Evolutionary conservation across 306 rosid species (phyloP).

Genomic region (Rubus idaeus): DNA sequence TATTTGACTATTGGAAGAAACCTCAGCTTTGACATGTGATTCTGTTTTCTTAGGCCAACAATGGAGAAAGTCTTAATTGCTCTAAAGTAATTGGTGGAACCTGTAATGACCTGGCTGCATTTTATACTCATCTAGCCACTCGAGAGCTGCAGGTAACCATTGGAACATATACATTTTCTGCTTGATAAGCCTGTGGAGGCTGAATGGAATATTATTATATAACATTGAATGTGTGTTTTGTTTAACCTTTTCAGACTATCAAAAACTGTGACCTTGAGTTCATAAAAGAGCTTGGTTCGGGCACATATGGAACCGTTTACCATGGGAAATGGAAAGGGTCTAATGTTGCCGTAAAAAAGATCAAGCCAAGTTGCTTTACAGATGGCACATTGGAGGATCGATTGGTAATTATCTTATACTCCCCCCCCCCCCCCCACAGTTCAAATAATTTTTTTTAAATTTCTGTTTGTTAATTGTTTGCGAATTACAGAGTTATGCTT

Average conservation of each 20-base stretch:
- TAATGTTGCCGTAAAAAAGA: constrained; percentile 34
- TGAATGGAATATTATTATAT: neutral
- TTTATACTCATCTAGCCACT: constrained; percentile 27
- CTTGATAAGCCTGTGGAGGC: neutral
- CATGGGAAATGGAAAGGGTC: constrained; percentile 41
- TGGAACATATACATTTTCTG: neutral
- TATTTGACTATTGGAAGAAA: neutral
- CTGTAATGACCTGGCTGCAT: neutral
- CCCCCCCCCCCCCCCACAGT: neutral
- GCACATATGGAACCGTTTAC: constrained; percentile 38
- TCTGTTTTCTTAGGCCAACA: constrained; percentile 16
- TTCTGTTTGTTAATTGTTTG: neutral
- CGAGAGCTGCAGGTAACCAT: constrained; percentile 35
- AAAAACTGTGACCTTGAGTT: constrained; percentile 32
- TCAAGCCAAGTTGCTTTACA: constrained; percentile 34
- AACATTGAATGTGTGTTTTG: neutral
- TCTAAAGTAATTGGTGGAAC: constrained; percentile 24
- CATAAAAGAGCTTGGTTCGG: constrained; percentile 36
- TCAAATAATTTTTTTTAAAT: neutral
- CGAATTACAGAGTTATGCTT: neutral
- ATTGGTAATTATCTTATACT: constrained; percentile 20
- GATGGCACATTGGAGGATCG: constrained; percentile 26
- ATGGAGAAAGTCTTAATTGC: constrained; percentile 2
- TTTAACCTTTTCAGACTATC: constrained; percentile 22
- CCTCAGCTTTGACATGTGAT: neutral